phyloP scores from a whole-genome alignment of 2,329 filamentous ascomycete genomes.

The Talaromyces sp. region DNA sequence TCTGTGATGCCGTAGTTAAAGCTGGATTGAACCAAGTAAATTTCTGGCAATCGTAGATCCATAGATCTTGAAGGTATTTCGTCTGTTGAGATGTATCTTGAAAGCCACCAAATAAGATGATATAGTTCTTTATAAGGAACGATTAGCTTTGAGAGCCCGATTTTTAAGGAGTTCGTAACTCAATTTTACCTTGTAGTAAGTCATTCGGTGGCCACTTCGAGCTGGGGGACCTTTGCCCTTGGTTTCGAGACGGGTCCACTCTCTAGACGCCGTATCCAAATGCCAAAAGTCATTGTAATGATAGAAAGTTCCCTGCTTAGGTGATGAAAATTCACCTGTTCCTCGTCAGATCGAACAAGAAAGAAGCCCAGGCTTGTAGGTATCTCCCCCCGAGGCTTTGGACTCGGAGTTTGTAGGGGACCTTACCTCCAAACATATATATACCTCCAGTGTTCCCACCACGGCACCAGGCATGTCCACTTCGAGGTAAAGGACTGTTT shows the following conservation, averaged over 20 bases:
- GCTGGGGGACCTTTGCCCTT: conserved; percentile 75
- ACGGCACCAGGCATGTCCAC: conserved; percentile 92
- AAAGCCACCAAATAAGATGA: conserved; percentile 93
- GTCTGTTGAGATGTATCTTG: conserved; percentile 96
- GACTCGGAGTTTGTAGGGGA: background rate
- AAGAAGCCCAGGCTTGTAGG: no score
- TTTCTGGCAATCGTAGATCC: conserved; percentile 90
- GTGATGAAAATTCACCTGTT: conserved; percentile 82
- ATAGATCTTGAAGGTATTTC: conserved; percentile 89
- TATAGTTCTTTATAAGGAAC: conserved; percentile 65
- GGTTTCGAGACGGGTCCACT: conserved; percentile 88
- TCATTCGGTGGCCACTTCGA: conserved; percentile 92
- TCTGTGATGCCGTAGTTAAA: conserved; percentile 75
- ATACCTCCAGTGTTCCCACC: conserved; percentile 82
- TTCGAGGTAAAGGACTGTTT: conserved; percentile 86
- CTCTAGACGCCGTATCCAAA: conserved; percentile 77
- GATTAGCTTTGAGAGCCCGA: no score
- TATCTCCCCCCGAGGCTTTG: background rate
- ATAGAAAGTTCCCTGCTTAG: conserved; percentile 97
- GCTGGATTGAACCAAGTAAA: conserved; percentile 81
- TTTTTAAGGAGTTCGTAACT: background rate
- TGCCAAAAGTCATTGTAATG: conserved; percentile 99
- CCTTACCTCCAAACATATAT: conserved; percentile 79
- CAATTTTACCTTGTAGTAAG: conserved; percentile 73
- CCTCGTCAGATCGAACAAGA: background rate